Conservation (phyloP, 2,329 filamentous ascomycete genomes). For the Knufia fluminis region DNA sequence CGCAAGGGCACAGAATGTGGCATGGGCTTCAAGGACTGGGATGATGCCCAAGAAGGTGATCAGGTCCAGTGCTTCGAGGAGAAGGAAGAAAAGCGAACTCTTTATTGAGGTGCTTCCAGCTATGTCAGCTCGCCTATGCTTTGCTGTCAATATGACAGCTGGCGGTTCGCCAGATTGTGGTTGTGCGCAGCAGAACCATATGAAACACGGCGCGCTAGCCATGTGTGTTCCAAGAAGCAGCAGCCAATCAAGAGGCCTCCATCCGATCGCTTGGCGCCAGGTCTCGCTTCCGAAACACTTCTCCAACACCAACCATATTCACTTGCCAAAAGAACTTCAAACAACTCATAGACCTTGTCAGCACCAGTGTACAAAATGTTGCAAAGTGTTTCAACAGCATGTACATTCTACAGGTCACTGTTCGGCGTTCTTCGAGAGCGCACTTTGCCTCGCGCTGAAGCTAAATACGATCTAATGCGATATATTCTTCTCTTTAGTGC, state of each 20-base stretch:
- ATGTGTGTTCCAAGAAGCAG: not conserved
- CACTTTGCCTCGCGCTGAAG: not conserved
- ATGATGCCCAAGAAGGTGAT: constrained; percentile 70
- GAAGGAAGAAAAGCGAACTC: constrained; percentile 57
- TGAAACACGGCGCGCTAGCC: constrained; percentile 2
- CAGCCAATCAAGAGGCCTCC: constrained; percentile 1
- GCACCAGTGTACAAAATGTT: not conserved
- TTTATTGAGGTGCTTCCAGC: constrained; percentile 22
- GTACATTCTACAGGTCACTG: not conserved
- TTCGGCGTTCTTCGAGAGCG: not conserved
- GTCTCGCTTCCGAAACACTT: not conserved
- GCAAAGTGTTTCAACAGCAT: not conserved
- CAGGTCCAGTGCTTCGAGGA: constrained; percentile 82
- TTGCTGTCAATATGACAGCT: not conserved
- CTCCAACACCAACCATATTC: constrained; percentile 6
- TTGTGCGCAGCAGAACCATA: not conserved
- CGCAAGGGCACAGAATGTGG: constrained; percentile 91
- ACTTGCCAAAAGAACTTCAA: not conserved
- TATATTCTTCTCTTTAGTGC: constrained; percentile 6
- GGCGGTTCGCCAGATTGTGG: constrained; percentile 3
- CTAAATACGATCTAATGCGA: not conserved
- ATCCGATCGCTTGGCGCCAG: not conserved
- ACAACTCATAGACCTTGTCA: not conserved
- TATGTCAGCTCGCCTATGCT: not conserved
- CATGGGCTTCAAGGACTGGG: constrained; percentile 72